Evolutionary conservation across 768 basidiomycete species (phyloP), one percentile per base, ranked within the genome.

Genomic region (Hericium rajendrae): DNA sequence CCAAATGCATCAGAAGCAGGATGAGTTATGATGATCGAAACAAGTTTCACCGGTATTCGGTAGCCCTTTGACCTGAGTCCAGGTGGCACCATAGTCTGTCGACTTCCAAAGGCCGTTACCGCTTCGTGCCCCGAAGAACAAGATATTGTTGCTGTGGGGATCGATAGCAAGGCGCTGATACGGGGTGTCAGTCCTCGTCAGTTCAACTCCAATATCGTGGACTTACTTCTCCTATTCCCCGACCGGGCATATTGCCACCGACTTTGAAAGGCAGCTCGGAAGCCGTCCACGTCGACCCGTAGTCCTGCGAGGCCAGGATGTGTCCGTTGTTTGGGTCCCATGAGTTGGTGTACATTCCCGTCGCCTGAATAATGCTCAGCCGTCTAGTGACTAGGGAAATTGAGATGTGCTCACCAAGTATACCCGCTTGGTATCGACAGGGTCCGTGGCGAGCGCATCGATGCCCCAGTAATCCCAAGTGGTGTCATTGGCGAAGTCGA

Each of bases 61-160:
- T 65, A 86, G 81, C 57, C 70, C 72, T 6, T 78, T 73, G n/a
- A 85, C 80, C 57, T 84, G 73, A 6, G 75, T 68, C 84, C 84
- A 85, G 1, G 78, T 79, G 1, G 63, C 69, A 4, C 82, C 85
- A 56, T 71, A 81, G 61, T 85, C 70, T 0, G 79, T 81, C 4
- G 83, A 84, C 65, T 83, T 85, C 79, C 79, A 85, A 15, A 86
- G 71, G 4, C 85, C 84, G 52, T 84, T 74, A 6, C 85, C 85
- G 57, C 78, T 79, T 38, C 81, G 74, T 6, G 84, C 82, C 58
- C 83, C 84, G 57, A 85, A 84, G 69, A 76, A 83, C 4, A 87
- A 66, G 54, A 85, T 77, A 28, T 74, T 75, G 66, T 84, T 83
- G 60, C 73, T 74, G 66, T 84, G 79, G 5, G 84, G 85, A 62